Base-by-base conservation (phyloP, 345 rosid genomes). In the Brassica carinata region DNA sequence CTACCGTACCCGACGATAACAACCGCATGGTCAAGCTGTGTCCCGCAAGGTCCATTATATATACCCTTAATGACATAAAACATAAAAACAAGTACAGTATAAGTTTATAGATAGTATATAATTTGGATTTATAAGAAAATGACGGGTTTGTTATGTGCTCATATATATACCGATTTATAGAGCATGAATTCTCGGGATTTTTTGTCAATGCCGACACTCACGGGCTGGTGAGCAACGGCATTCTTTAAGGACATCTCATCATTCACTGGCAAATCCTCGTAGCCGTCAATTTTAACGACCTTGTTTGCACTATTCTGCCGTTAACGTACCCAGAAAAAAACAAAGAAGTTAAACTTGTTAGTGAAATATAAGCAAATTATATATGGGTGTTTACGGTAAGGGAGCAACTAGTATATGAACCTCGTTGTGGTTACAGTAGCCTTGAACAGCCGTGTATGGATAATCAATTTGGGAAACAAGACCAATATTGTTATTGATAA, bases 1-100 rank as follows among this genome's bases (percentile, higher is more conserved):
- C 85, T 84, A 69, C 97, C 97, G 40, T 94, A 94, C 53, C 98
- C 97, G 1, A 94, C 97, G 0, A 89, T 92, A 26, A 84, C 55
- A 75, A 94, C 88, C 8, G 94, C 97, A 69, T 94, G 98, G 88
- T 94, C 96, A 71, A 91, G 86, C 1, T 75, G 34, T 17, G 92
- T 88, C 62, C 95, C 93, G 75, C 98, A 94, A 48, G 7, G 72
- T 63, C 97, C 97, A 0, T 75, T 83, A 72, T 77, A 94, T 66
- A 92, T 5, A 64, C 97, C 96, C 97, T 94, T 51, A 23, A 51
- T 51, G 55, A 61, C 67, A 73, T 45, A 57, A 79, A 78, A 62
- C 27, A 67, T 40, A 65, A 8, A 64, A 70, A 19, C 26, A 72
- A 7, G 31, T 34, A 73, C n/a, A 62, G 33, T 55, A 27, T 3